Conservation (phyloP, 345 rosid genomes). For the Rhodamnia rubescens region DNA sequence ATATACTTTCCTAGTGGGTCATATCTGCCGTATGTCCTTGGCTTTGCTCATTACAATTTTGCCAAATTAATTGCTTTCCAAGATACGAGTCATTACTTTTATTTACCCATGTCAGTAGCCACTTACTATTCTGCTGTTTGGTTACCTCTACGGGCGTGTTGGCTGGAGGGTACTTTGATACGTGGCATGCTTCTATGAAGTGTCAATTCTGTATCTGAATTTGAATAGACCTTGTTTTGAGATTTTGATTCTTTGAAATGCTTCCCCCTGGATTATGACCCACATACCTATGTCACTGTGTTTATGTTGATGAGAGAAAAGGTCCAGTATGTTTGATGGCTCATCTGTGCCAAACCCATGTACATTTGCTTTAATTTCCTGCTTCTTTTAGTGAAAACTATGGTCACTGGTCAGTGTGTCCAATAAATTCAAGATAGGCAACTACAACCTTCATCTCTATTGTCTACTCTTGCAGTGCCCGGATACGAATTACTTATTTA, state of each 20-base stretch:
- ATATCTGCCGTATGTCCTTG: neutral
- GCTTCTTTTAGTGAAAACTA: neutral
- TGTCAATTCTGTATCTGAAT: neutral
- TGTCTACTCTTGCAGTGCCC: constrained; percentile 51
- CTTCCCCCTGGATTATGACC: neutral
- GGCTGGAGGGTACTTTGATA: neutral
- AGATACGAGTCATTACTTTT: neutral
- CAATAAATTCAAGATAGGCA: neutral
- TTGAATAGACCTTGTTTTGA: neutral
- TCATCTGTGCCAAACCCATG: neutral
- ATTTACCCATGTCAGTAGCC: neutral
- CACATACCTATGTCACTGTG: neutral
- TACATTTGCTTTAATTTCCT: neutral
- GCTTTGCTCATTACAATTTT: neutral
- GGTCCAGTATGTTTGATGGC: neutral
- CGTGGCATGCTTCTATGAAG: neutral
- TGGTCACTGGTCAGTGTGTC: neutral
- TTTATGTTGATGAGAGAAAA: neutral
- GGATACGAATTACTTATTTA: constrained; percentile 86
- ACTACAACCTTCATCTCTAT: neutral
- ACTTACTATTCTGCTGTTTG: neutral
- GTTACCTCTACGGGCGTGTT: neutral
- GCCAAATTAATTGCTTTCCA: neutral
- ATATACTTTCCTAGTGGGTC: constrained; percentile 1
- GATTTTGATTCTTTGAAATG: neutral